These are phyloP conservation scores for Phytophthora chlamydospora DNA, from an alignment of 352 stramenopile genomes.

Conservation along the genomic window DNA sequence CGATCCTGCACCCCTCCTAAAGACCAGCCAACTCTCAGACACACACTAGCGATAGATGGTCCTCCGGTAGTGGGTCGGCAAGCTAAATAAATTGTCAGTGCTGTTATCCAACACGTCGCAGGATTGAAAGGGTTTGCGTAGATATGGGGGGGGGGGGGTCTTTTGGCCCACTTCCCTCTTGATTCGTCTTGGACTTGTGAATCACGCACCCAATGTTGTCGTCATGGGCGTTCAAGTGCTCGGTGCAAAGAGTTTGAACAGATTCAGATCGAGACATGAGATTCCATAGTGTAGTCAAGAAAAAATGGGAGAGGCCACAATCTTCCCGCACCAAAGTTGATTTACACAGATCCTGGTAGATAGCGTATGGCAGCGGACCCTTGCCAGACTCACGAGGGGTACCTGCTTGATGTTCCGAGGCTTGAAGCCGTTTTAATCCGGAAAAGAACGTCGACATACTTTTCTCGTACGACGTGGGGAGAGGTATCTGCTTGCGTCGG, in stretches of 20 bases:
- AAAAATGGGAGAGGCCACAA: slow-evolving; percentile 13
- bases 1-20: too few species aligned
- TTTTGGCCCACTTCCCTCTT: slow-evolving; percentile 16
- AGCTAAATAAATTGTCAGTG: neutral
- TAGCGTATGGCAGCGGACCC: slow-evolving; percentile 2
- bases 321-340: neutral
- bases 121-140: slow-evolving; percentile 1
- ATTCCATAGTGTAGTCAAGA: slow-evolving; percentile 13
- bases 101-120: neutral
- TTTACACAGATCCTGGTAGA: slow-evolving; percentile 6
- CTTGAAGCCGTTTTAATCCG: slow-evolving; percentile 8
- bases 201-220: slow-evolving; percentile 22
- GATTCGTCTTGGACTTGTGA: slow-evolving; percentile 34
- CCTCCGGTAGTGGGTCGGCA: too few species aligned
- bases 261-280: slow-evolving; percentile 20
- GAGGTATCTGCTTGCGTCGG: neutral
- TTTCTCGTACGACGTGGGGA: slow-evolving; percentile 1
- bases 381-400: slow-evolving; percentile 9
- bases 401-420: neutral
- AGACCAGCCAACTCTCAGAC: too few species aligned
- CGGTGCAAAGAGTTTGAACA: slow-evolving; percentile 13
- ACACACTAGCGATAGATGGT: too few species aligned
- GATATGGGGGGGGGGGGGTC: too few species aligned
- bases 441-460: slow-evolving; percentile 12
- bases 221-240: slow-evolving; percentile 6